These are phyloP conservation scores for Hypoxylon sp. DNA, from an alignment of 2,329 filamentous ascomycete genomes.

Conservation along the genomic window DNA sequence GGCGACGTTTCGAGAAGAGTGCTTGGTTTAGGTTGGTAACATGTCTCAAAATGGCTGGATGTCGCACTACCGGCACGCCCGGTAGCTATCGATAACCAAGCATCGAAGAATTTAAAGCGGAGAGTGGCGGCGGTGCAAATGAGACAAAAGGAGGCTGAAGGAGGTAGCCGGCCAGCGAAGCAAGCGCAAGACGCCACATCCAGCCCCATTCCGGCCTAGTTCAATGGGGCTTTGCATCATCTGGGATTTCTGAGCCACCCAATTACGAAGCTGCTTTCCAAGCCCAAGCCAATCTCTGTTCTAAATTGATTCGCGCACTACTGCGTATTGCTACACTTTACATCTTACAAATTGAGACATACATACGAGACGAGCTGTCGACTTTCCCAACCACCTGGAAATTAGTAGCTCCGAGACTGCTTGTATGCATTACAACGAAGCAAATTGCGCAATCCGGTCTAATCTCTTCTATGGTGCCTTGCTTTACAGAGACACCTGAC, in stretches of 20 bases:
- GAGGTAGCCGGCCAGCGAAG: slow-evolving; percentile 25
- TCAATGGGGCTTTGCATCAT: slow-evolving; percentile 34
- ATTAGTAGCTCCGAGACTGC: slow-evolving; percentile 11
- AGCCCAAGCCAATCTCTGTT: neutral
- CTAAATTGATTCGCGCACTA: slow-evolving; percentile 10
- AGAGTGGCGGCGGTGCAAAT: slow-evolving; percentile 24
- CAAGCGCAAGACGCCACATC: slow-evolving; percentile 22
- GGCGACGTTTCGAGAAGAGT: slow-evolving; percentile 34
- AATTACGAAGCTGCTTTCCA: slow-evolving; percentile 25
- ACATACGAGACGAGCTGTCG: slow-evolving; percentile 1
- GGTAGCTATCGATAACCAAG: slow-evolving; percentile 32
- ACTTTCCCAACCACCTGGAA: slow-evolving; percentile 16
- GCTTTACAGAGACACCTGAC: slow-evolving; percentile 15
- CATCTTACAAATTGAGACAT: neutral
- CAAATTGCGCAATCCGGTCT: slow-evolving; percentile 14
- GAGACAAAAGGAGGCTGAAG: slow-evolving; percentile 28
- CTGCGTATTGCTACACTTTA: neutral
- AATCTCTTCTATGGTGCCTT: slow-evolving; percentile 24
- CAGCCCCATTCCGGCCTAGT: slow-evolving; percentile 7
- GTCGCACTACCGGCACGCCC: slow-evolving; percentile 28
- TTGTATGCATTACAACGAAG: slow-evolving; percentile 1
- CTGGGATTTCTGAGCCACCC: slow-evolving; percentile 31
- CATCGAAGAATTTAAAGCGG: slow-evolving; percentile 14
- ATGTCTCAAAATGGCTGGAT: slow-evolving; percentile 39
- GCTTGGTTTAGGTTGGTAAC: slow-evolving; percentile 28